These are phyloP conservation scores for Magnolia kwangsiensis DNA, from an alignment of 164 flowering plant genomes.

Conservation along the genomic window DNA sequence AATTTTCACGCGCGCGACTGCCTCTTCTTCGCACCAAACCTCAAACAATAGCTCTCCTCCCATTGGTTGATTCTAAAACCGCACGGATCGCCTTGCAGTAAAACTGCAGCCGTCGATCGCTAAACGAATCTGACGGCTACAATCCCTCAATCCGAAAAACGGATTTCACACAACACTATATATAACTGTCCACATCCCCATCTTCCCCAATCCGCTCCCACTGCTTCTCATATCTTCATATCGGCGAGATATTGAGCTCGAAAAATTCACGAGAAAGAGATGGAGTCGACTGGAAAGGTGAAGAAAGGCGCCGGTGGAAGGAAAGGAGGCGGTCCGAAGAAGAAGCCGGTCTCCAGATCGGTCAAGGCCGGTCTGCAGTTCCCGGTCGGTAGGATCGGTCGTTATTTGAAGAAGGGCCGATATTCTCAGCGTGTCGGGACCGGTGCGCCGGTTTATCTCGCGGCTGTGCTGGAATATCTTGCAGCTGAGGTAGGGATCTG, in stretches of 20 bases:
- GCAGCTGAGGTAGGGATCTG: constrained; percentile 52
- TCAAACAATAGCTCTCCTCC: background rate
- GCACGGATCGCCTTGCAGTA: background rate
- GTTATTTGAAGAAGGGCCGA: constrained; percentile 32
- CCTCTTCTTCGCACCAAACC: background rate
- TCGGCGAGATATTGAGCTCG: background rate
- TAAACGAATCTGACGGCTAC: constrained; percentile 5
- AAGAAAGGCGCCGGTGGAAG: constrained; percentile 35
- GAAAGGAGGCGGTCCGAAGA: constrained; percentile 31
- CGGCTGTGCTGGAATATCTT: constrained; percentile 63
- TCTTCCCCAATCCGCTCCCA: background rate
- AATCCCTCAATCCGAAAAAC: background rate
- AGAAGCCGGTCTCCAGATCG: constrained; percentile 29
- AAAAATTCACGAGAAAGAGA: background rate
- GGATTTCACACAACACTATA: constrained; percentile 3
- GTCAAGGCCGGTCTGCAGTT: constrained; percentile 33
- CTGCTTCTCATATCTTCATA: background rate
- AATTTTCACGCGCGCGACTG: background rate
- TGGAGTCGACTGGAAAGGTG: constrained; percentile 16
- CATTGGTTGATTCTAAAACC: background rate
- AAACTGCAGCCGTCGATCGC: constrained; percentile 12
- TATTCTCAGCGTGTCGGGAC: constrained; percentile 52
- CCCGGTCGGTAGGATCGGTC: constrained; percentile 33
- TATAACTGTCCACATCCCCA: background rate
- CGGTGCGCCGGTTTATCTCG: constrained; percentile 71